phyloP scores from a whole-genome alignment of 805 yeast genomes.

The Saccharomyces eubayanus region DNA sequence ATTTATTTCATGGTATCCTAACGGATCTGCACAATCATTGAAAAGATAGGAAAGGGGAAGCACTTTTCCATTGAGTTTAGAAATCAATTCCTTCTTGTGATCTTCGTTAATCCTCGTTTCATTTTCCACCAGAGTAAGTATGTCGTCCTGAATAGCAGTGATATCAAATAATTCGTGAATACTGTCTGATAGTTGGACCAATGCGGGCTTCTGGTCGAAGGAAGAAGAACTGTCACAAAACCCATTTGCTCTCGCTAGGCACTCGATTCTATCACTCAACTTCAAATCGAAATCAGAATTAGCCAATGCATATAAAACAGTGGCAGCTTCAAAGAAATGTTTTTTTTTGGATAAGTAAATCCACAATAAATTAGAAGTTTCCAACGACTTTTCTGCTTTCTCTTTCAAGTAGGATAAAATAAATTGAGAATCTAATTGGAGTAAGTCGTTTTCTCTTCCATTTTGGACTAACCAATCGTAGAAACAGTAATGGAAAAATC shows the following conservation, averaged over 20 bases:
- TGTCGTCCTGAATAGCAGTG: conserved; percentile 63
- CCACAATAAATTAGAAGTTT: conserved; percentile 77
- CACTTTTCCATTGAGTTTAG: conserved; percentile 50
- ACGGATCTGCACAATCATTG: conserved; percentile 76
- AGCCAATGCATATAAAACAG: conserved; percentile 60
- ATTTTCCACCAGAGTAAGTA: conserved; percentile 33
- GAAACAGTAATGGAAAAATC: conserved; percentile 74
- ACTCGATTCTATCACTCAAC: conserved; percentile 70
- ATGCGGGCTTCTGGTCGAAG: conserved; percentile 61
- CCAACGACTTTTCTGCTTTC: conserved; percentile 49
- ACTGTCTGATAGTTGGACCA: conserved; percentile 54
- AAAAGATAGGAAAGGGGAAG: conserved; percentile 64
- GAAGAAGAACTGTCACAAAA: conserved; percentile 77
- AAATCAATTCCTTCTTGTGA: conserved; percentile 41
- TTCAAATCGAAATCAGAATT: conserved; percentile 58
- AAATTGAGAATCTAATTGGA: conserved; percentile 72
- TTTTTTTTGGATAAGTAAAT: conserved; percentile 73
- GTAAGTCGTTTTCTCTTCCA: conserved; percentile 63
- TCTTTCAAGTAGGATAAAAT: conserved; percentile 66
- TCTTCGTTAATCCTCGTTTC: conserved; percentile 37
- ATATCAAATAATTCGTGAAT: conserved; percentile 76
- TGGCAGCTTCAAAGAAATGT: conserved; percentile 69
- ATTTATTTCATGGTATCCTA: conserved; percentile 75
- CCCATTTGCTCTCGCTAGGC: conserved; percentile 79
- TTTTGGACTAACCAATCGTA: conserved; percentile 83